Conservation (phyloP, 2,329 filamentous ascomycete genomes). For the Calonectria ilicicola region DNA sequence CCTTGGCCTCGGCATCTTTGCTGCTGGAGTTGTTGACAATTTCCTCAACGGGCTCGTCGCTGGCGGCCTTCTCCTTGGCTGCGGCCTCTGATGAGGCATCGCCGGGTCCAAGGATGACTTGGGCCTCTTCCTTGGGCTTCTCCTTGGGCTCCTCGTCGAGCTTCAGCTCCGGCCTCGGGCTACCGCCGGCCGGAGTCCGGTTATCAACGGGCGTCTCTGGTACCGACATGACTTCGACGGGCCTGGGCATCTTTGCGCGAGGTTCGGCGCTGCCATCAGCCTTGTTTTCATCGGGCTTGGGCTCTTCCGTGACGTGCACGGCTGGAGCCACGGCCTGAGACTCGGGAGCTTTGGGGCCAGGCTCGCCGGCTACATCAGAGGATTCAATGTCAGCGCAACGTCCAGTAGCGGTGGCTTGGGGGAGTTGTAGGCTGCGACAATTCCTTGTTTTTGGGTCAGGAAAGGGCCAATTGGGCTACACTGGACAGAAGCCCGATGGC, state of each 20-base stretch:
- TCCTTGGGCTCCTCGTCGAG: slow-evolving; percentile 47
- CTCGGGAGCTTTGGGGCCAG: slow-evolving; percentile 44
- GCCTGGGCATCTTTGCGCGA: slow-evolving; percentile 43
- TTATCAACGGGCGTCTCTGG: slow-evolving; percentile 52
- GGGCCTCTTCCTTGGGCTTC: slow-evolving; percentile 37
- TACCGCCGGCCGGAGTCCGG: slow-evolving; percentile 49
- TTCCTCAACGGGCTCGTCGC: slow-evolving; percentile 23
- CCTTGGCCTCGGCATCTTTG: slow-evolving; percentile 34
- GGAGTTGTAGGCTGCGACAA: not conserved
- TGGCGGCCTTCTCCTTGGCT: slow-evolving; percentile 32
- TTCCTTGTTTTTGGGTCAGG: slow-evolving; percentile 5
- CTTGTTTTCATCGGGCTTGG: slow-evolving; percentile 40
- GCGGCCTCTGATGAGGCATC: slow-evolving; percentile 38
- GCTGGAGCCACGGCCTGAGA: slow-evolving; percentile 43
- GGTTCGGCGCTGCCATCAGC: slow-evolving; percentile 26
- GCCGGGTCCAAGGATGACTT: slow-evolving; percentile 39
- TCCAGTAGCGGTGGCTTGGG: not conserved
- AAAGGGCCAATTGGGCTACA: slow-evolving; percentile 31
- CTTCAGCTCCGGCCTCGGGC: slow-evolving; percentile 50
- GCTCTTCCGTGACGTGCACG: slow-evolving; percentile 38
- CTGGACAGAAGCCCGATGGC: slow-evolving; percentile 13
- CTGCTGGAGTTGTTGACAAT: slow-evolving; percentile 30
- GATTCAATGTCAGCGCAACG: slow-evolving; percentile 26
- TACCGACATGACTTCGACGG: slow-evolving; percentile 51
- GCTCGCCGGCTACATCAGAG: slow-evolving; percentile 44